Conservation (phyloP, 148 eudicot genomes). For the Cornus kousa region DNA sequence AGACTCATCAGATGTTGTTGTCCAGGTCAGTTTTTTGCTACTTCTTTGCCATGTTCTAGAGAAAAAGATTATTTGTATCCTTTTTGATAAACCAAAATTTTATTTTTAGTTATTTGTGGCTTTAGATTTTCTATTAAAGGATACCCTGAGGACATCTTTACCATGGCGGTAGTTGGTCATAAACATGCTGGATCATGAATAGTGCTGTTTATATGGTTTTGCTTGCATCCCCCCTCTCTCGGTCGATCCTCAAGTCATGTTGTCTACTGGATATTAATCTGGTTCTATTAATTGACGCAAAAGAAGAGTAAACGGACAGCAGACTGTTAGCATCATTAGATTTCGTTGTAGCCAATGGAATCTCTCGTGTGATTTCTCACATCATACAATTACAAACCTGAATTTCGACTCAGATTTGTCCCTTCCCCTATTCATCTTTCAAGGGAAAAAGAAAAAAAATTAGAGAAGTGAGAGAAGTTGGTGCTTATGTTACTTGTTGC, state of each 20-base stretch:
- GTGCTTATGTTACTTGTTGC: conserved; percentile 9
- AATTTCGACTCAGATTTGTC: too few relatives aligned
- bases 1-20: conserved; percentile 94
- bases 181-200: neutral
- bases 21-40: conserved; percentile 57
- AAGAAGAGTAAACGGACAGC: neutral
- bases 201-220: conserved; percentile 5
- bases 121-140: too few relatives aligned
- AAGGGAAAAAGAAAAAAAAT: neutral
- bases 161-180: neutral
- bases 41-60: neutral
- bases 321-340: neutral
- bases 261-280: neutral
- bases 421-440: too few relatives aligned
- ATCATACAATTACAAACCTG: too few relatives aligned
- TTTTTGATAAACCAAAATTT: too few relatives aligned
- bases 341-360: neutral
- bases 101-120: neutral
- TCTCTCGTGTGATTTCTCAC: too few relatives aligned
- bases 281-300: neutral
- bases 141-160: too few relatives aligned
- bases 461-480: neutral
- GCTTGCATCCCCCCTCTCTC: too few relatives aligned
- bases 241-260: too few relatives aligned
- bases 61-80: neutral